Conservation (phyloP, 2,329 filamentous ascomycete species). For the Claviceps fusiformis region DNA sequence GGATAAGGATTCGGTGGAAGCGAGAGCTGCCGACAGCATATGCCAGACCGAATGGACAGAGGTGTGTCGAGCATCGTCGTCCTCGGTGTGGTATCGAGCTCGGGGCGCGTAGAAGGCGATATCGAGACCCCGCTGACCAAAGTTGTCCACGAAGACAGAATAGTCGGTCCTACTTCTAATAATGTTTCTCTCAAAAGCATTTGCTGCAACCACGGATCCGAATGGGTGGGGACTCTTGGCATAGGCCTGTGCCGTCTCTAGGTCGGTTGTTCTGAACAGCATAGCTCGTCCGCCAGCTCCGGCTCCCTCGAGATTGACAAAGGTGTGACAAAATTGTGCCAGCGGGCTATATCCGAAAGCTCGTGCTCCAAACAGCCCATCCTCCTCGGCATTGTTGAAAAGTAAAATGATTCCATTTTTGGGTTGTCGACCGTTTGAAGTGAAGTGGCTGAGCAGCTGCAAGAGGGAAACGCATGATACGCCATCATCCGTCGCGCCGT, state of each 20-base stretch:
- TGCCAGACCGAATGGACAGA: constrained; percentile 68
- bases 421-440: constrained; percentile 54
- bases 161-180: constrained; percentile 87
- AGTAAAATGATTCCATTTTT: constrained; percentile 70
- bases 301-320: constrained; percentile 89
- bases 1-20: constrained; percentile 59
- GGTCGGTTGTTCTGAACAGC: constrained; percentile 78
- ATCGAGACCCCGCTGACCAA: constrained; percentile 79
- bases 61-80: constrained; percentile 74
- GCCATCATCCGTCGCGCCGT: constrained; percentile 87
- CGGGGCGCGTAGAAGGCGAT: constrained; percentile 83
- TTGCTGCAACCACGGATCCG: constrained; percentile 66
- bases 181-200: constrained; percentile 68
- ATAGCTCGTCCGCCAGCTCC: constrained; percentile 81
- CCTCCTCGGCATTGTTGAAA: constrained; percentile 93
- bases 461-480: constrained; percentile 77
- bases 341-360: constrained; percentile 77
- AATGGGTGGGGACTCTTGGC: constrained; percentile 60
- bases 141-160: constrained; percentile 60
- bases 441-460: constrained; percentile 80
- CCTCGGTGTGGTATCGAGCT: constrained; percentile 76
- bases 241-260: constrained; percentile 73
- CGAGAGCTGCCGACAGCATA: constrained; percentile 77
- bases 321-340: constrained; percentile 68
- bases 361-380: constrained; percentile 74